Conservation (phyloP, 805 yeast genomes). For the Saccharomycopsis lassenensis region DNA sequence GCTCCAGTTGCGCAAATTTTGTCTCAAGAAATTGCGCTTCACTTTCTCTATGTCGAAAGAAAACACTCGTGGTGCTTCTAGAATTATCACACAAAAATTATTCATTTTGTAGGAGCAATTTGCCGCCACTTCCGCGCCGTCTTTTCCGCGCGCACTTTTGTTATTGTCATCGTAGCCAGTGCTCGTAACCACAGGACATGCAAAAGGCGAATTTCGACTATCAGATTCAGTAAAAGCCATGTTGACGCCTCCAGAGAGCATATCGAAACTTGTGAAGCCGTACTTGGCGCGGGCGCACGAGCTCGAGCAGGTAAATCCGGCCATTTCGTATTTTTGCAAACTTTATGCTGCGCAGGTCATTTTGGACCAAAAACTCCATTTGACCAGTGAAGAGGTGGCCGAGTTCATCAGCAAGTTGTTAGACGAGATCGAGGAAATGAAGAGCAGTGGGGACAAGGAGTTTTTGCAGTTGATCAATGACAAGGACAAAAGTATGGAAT, state of each 20-base stretch:
- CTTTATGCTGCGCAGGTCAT: constrained; percentile 67
- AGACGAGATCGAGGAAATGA: constrained; percentile 58
- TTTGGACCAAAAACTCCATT: constrained; percentile 48
- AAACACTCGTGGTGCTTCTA: too few species aligned
- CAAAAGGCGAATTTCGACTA: too few species aligned
- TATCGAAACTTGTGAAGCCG: constrained; percentile 31
- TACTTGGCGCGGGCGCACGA: constrained; percentile 49
- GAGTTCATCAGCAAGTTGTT: constrained; percentile 48
- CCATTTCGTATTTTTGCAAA: constrained; percentile 62
- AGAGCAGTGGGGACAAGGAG: constrained; percentile 28
- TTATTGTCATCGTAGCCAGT: too few species aligned
- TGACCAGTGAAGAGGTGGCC: constrained; percentile 43
- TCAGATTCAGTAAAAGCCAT: too few species aligned
- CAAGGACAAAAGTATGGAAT: constrained; percentile 44
- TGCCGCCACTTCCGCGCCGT: too few species aligned
- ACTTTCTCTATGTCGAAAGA: too few species aligned
- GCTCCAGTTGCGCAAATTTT: too few species aligned
- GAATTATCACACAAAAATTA: too few species aligned
- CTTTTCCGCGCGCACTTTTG: too few species aligned
- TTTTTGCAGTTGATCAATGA: constrained; percentile 43
- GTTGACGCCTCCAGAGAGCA: constrained; percentile 25
- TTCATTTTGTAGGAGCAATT: too few species aligned
- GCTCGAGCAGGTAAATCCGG: constrained; percentile 44
- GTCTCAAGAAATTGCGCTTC: too few species aligned
- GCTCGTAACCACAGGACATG: too few species aligned